Percentiles rank a stretch among this genome's conserved stretches.
Conservation (phyloP, 2,329 filamentous ascomycete species). For the Hawksworthiomyces lignivorus region DNA sequence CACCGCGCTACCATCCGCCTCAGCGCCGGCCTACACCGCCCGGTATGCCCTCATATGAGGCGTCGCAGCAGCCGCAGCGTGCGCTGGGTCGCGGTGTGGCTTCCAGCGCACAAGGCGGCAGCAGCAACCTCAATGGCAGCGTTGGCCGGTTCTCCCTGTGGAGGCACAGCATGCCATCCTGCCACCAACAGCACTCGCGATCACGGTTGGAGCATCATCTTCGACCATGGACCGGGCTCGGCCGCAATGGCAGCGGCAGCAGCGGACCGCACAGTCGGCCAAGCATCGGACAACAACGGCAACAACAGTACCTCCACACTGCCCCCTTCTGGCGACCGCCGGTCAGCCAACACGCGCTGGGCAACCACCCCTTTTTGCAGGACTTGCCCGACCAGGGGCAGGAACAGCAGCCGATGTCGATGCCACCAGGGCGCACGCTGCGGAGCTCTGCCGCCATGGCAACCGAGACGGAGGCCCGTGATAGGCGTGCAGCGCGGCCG, state of each 20-base stretch:
- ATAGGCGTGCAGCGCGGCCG: conserved; percentile 4
- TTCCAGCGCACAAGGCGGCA: not conserved
- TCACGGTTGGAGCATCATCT: too few relatives aligned
- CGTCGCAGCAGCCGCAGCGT: not conserved
- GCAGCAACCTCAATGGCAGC: not conserved
- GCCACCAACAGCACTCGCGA: too few relatives aligned
- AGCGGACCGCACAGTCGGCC: not conserved
- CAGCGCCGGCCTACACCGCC: conserved; percentile 14
- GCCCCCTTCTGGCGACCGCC: conserved; percentile 13
- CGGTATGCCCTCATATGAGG: conserved; percentile 14
- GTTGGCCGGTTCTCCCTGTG: too few relatives aligned
- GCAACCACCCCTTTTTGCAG: conserved; percentile 10
- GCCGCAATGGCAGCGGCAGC: not conserved
- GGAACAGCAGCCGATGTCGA: too few relatives aligned
- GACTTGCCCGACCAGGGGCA: not conserved
- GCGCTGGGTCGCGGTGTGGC: not conserved
- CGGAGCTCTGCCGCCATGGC: not conserved
- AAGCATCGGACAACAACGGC: too few relatives aligned
- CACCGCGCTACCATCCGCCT: conserved; percentile 11
- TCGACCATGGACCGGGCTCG: too few relatives aligned
- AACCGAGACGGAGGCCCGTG: conserved; percentile 11
- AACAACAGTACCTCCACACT: too few relatives aligned
- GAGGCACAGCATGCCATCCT: too few relatives aligned
- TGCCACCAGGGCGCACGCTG: not conserved
- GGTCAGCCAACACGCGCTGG: conserved; percentile 14